Conservation (phyloP, 2,329 filamentous ascomycete genomes). For the Alternaria triticina region DNA sequence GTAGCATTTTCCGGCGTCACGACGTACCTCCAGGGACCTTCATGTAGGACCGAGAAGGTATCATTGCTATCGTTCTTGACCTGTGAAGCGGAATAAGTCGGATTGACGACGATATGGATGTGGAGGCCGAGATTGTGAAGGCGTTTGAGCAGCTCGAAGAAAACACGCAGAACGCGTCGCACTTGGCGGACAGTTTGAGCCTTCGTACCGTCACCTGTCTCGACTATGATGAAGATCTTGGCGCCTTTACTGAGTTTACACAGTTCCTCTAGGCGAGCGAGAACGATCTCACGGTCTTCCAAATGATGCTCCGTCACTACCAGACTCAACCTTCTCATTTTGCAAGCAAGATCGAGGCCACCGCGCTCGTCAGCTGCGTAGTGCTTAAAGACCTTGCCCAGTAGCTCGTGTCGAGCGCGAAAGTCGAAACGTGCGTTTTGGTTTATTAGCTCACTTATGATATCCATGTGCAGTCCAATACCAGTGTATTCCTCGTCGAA, state of each 20-base stretch:
- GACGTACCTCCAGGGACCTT: neutral
- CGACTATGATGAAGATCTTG: neutral
- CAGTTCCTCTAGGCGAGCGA: neutral
- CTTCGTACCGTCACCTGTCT: neutral
- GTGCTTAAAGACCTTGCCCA: neutral
- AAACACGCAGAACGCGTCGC: neutral
- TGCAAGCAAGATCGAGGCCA: neutral
- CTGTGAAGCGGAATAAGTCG: neutral
- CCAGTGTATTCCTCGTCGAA: neutral
- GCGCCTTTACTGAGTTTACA: neutral
- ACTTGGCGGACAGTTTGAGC: neutral
- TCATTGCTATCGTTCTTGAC: neutral
- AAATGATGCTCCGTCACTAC: neutral
- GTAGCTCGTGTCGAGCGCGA: neutral
- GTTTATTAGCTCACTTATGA: neutral
- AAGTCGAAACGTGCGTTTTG: neutral
- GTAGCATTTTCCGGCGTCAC: neutral
- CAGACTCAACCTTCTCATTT: neutral
- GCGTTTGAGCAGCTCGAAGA: neutral
- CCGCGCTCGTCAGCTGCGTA: neutral
- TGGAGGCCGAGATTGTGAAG: neutral
- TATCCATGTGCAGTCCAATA: neutral
- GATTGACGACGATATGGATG: neutral
- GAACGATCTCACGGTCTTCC: neutral
- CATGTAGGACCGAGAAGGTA: neutral